phyloP scores from a whole-genome alignment of 2,329 filamentous ascomycete species.

The Penicillium freii region DNA sequence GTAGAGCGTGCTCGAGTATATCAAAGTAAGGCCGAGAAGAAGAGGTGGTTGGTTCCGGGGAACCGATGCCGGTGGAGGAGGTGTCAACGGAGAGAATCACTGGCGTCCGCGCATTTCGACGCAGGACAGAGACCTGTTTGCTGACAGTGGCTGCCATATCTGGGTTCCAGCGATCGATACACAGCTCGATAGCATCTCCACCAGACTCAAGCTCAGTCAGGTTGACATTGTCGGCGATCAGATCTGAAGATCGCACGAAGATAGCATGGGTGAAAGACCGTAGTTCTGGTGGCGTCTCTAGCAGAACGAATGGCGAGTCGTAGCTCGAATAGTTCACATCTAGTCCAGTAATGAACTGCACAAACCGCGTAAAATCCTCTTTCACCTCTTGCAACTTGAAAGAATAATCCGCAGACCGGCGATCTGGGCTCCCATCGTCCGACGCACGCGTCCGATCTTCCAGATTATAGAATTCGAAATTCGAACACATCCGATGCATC shows the following conservation, averaged over 20 bases:
- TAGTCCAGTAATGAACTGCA: slow-evolving; percentile 57
- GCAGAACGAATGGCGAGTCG: slow-evolving; percentile 60
- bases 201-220: slow-evolving; percentile 57
- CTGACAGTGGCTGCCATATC: slow-evolving; percentile 52
- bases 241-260: slow-evolving; percentile 38
- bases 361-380: slow-evolving; percentile 60
- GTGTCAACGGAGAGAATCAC: slow-evolving; percentile 58
- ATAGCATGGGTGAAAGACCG: slow-evolving; percentile 50
- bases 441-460: slow-evolving; percentile 42
- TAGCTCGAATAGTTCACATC: slow-evolving; percentile 53
- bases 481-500: slow-evolving; percentile 49
- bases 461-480: slow-evolving; percentile 49
- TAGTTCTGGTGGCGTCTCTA: slow-evolving; percentile 58
- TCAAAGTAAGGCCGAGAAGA: slow-evolving; percentile 29
- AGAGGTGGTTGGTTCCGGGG: slow-evolving; percentile 8
- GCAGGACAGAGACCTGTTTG: slow-evolving; percentile 57
- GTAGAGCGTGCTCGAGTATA: slow-evolving; percentile 41
- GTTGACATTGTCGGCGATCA: slow-evolving; percentile 38
- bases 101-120: slow-evolving; percentile 56
- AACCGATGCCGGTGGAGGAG: slow-evolving; percentile 17
- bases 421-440: slow-evolving; percentile 42
- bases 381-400: slow-evolving; percentile 55
- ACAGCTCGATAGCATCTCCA: slow-evolving; percentile 60
- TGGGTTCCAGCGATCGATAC: slow-evolving; percentile 57
- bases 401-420: slow-evolving; percentile 46